phyloP scores from a whole-genome alignment of 2,329 filamentous ascomycete genomes.

The Colletotrichum sp. region DNA sequence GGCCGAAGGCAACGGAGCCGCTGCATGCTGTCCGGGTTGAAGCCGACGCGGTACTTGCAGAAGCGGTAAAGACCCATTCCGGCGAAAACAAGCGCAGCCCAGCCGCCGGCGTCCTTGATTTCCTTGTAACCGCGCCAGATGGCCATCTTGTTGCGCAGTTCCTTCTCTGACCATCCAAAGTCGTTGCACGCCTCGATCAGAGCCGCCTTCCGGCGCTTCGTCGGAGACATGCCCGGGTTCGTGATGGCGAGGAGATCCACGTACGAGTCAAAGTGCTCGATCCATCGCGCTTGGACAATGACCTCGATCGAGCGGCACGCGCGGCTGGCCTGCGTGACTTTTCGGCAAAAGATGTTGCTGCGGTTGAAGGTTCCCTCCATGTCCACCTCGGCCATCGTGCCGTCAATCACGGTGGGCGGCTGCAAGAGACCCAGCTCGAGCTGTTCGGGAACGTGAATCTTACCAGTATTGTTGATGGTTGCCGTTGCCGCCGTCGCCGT shows the following conservation, averaged over 20 bases:
- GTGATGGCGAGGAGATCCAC: constrained; percentile 44
- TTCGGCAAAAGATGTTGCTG: constrained; percentile 35
- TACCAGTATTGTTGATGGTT: constrained; percentile 21
- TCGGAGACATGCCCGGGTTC: constrained; percentile 42
- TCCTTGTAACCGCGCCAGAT: constrained; percentile 64
- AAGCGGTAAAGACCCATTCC: constrained; percentile 64
- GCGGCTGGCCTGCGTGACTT: constrained; percentile 46
- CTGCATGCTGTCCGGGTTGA: constrained; percentile 53
- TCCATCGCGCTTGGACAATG: constrained; percentile 62
- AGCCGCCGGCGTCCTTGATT: constrained; percentile 61
- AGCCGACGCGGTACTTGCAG: constrained; percentile 63
- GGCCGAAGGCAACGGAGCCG: constrained; percentile 47
- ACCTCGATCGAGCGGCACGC: constrained; percentile 62
- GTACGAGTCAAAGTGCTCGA: constrained; percentile 58
- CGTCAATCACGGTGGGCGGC: constrained; percentile 10
- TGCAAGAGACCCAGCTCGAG: constrained; percentile 11
- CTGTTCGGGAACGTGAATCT: constrained; percentile 15
- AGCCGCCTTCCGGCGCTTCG: constrained; percentile 55
- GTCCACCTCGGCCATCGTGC: constrained; percentile 1
- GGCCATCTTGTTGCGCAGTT: constrained; percentile 53
- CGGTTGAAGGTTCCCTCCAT: constrained; percentile 29
- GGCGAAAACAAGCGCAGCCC: constrained; percentile 60
- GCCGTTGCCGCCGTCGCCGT: constrained; percentile 21
- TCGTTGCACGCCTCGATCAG: constrained; percentile 57
- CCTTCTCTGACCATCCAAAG: constrained; percentile 62